These are phyloP conservation scores for Hysterangium stoloniferum DNA, from an alignment of 768 basidiomycete species.

Conservation along the genomic window DNA sequence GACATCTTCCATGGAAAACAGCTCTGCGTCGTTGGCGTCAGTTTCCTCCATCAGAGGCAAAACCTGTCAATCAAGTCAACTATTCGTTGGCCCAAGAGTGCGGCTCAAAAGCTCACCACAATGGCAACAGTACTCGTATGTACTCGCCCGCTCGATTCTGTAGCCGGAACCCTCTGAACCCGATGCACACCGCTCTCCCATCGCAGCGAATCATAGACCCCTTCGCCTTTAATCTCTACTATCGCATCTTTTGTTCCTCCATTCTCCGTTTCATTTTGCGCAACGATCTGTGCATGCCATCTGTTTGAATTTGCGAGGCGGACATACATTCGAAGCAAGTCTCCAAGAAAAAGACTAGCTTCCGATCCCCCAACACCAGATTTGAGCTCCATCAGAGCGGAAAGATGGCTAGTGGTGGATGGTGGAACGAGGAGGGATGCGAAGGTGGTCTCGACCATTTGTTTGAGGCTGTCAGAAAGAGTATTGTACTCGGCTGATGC, in stretches of 20 bases:
- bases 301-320: constrained; percentile 46
- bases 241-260: constrained; percentile 69
- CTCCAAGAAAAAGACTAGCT: constrained; percentile 69
- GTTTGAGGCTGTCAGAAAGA: constrained; percentile 30
- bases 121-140: constrained; percentile 90
- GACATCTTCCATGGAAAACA: constrained; percentile 80
- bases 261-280: constrained; percentile 44
- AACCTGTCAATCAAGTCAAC: constrained; percentile 40
- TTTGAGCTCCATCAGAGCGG: constrained; percentile 85
- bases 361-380: constrained; percentile 92
- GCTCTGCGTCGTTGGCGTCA: constrained; percentile 43
- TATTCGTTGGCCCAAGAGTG: background rate
- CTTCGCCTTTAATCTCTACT: constrained; percentile 68
- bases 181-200: constrained; percentile 97
- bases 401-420: constrained; percentile 55
- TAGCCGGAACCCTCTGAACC: constrained; percentile 89
- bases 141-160: constrained; percentile 78
- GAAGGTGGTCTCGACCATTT: constrained; percentile 36
- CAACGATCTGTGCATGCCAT: constrained; percentile 58
- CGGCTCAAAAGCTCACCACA: constrained; percentile 45
- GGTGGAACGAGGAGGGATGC: constrained; percentile 68
- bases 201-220: constrained; percentile 68
- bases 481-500: constrained; percentile 57
- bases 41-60: constrained; percentile 71
- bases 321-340: constrained; percentile 77